Evolutionary conservation across 495 filamentous ascomycete genomes (phyloP).

Genomic region (Hypoxylon crocopeplum): DNA sequence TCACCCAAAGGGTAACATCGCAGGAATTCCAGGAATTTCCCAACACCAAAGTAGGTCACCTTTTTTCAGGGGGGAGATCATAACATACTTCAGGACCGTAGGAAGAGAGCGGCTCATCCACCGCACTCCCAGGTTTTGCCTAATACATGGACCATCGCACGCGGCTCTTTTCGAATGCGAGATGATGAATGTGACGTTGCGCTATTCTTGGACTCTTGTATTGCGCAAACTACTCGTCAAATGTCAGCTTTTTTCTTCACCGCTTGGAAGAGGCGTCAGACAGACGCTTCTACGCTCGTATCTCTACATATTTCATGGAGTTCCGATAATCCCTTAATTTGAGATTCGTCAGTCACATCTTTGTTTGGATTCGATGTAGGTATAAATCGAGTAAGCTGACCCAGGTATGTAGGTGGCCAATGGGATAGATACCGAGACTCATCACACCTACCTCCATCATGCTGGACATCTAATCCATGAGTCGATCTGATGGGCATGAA

Average conservation of each 20-base stretch:
- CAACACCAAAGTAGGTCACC: neutral
- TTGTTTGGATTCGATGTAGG: no score
- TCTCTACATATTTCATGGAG: neutral
- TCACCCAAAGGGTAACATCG: constrained; percentile 10
- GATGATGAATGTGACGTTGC: constrained; percentile 16
- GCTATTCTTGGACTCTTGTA: constrained; percentile 23
- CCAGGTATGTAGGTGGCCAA: constrained; percentile 7
- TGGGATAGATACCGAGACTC: constrained; percentile 16
- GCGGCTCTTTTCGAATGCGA: constrained; percentile 24
- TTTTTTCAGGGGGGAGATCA: constrained; percentile 11
- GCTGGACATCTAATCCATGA: constrained; percentile 23
- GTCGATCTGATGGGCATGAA: constrained; percentile 22
- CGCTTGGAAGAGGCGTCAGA: constrained; percentile 1
- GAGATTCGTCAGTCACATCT: neutral
- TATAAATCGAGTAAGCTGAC: neutral
- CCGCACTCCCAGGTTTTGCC: neutral
- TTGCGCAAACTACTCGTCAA: neutral
- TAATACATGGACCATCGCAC: neutral
- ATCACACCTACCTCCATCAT: constrained; percentile 9
- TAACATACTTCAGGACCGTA: neutral
- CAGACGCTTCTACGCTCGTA: neutral
- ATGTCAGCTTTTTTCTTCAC: constrained; percentile 3
- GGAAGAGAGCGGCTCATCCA: constrained; percentile 25
- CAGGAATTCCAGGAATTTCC: constrained; percentile 12
- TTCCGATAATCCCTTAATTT: neutral